phyloP scores from a whole-genome alignment of 2,329 filamentous ascomycete species.

The Periconia macrospinosa region DNA sequence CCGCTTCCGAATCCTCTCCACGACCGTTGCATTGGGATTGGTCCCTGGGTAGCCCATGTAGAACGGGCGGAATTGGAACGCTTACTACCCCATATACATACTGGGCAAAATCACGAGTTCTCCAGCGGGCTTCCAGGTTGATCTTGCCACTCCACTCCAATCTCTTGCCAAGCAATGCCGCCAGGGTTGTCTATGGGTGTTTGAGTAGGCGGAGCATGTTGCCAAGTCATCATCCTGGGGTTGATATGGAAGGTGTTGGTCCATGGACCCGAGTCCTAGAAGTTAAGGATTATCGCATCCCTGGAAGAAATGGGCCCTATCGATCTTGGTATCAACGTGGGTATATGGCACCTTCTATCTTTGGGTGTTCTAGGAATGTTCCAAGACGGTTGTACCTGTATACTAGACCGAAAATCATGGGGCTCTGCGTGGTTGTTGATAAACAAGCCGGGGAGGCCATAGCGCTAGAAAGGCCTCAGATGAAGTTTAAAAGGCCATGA shows the following conservation, averaged over 20 bases:
- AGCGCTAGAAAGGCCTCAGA: not conserved
- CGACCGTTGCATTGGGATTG: not conserved
- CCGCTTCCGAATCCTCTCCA: not conserved
- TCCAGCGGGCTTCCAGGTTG: not conserved
- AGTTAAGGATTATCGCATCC: not conserved
- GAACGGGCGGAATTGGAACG: not conserved
- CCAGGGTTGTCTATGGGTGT: not conserved
- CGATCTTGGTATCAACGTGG: not conserved
- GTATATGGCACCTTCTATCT: not conserved
- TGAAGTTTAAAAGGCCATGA: constrained; percentile 4
- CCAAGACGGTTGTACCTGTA: not conserved
- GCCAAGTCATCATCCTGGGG: not conserved
- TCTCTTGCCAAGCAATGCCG: not conserved
- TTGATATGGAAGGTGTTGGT: not conserved
- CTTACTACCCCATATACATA: not conserved
- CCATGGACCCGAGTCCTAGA: not conserved
- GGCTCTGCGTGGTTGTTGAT: not conserved
- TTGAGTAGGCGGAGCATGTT: not conserved
- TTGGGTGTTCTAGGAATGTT: not conserved
- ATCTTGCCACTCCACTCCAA: not conserved
- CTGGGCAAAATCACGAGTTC: not conserved
- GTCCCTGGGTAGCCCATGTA: not conserved
- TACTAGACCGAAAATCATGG: constrained; percentile 29
- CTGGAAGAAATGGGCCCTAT: not conserved
- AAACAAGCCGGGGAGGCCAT: not conserved